Evolutionary conservation across 805 yeast genomes (phyloP), one percentile per base, ranked within the genome.

Genomic region (Wickerhamiella qilinensis): DNA sequence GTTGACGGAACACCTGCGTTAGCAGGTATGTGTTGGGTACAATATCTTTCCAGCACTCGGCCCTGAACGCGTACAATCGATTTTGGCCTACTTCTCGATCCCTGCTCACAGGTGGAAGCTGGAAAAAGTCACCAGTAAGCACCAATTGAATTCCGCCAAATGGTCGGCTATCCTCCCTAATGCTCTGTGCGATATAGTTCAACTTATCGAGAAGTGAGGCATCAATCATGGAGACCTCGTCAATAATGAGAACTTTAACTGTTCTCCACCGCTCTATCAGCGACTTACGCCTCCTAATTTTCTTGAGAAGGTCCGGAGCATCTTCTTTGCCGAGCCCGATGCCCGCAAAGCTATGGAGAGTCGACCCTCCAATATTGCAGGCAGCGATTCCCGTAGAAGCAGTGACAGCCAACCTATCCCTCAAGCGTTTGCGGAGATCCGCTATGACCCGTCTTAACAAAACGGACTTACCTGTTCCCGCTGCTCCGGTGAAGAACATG

Each of bases 361-460:
- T 91, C 22, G 69, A 71, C 19, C 98, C 98, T 2, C 93, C 94
- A 48, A 91, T 80, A 50, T 85, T 84, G 31, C 84, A 78, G 0
- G 96, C 98, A 0, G 98, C 98, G 44, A 91, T 62, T 1, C 98
- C 98, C 0, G 98, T 91, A 0, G 95, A 81, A 0, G 98, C 98
- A 0, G 97, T 84, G 4, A 88, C 75, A 0, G 93, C 94, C 3
- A 91, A 82, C 2, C 64, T 62, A 11, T 47, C 39, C 1, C 67
- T 63, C 53, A 71, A 65, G 33, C 66, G 60, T 1, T 48, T 43
- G 16, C 58, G 57, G 36, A 84, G 58, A 20, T 66, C 64, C 16
- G 59, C 52, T 17, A 91, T 84, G 20, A 91, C 61, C 30, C 75
- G 73, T 37, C 73, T 68, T 37, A 91, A 60, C n/a, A 91, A 62